Conservation (phyloP, 2,329 filamentous ascomycete genomes). For the Incumbomyces lentus region DNA sequence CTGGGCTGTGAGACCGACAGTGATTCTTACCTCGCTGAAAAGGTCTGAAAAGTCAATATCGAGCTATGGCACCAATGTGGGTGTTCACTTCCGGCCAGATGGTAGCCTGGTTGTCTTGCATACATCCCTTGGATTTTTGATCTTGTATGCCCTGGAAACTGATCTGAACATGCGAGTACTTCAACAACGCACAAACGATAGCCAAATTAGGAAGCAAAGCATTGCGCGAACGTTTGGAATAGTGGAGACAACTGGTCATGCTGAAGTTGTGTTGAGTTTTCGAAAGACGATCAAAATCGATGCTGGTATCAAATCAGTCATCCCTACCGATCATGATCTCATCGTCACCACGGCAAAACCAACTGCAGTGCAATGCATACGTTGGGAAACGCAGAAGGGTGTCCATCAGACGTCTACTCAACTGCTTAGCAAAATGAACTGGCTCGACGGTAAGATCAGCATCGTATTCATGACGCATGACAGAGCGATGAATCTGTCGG, state of each 20-base stretch:
- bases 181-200: constrained; percentile 60
- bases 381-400: constrained; percentile 75
- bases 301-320: constrained; percentile 76
- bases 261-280: constrained; percentile 83
- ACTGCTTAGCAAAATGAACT: constrained; percentile 74
- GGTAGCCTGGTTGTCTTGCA: constrained; percentile 85
- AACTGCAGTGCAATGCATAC: constrained; percentile 90
- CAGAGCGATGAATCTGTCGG: constrained; percentile 87
- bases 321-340: constrained; percentile 86
- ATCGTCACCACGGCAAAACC: constrained; percentile 86
- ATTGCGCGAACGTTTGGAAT: constrained; percentile 49
- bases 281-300: constrained; percentile 98
- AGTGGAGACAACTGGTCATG: constrained; percentile 71
- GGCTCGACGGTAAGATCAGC: constrained; percentile 66
- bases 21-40: constrained; percentile 72
- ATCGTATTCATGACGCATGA: constrained; percentile 85
- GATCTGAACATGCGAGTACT: constrained; percentile 77
- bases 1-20: constrained; percentile 95
- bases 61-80: constrained; percentile 75
- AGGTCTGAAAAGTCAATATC: constrained; percentile 70
- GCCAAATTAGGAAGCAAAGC: constrained; percentile 37
- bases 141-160: constrained; percentile 85
- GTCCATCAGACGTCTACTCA: constrained; percentile 85
- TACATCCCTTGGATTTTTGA: constrained; percentile 74
- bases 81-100: constrained; percentile 79